Conservation (phyloP, 148 eudicot species). For the Vaccinium vitisidaea region DNA sequence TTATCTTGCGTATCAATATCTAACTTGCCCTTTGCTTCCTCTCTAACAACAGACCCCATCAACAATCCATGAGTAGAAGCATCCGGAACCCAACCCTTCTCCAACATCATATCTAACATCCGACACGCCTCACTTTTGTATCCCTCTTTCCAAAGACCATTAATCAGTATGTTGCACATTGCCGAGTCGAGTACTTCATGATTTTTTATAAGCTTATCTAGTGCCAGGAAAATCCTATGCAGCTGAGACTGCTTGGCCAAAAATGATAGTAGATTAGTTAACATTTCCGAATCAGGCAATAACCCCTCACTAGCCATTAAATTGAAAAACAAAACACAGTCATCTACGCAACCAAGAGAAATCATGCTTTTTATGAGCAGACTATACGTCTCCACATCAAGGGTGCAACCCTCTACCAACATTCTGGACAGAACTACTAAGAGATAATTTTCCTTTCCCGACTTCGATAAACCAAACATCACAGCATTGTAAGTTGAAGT, state of each 20-base stretch:
- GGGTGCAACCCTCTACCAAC: conserved; percentile 39
- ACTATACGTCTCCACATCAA: conserved; percentile 38
- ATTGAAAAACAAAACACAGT: conserved; percentile 31
- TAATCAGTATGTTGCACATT: conserved; percentile 28
- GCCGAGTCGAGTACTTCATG: conserved; percentile 28
- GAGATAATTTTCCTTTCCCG: conserved; percentile 22
- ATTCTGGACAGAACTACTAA: conserved; percentile 30
- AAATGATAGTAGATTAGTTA: conserved; percentile 25
- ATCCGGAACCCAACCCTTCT: conserved; percentile 52
- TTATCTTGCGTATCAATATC: conserved; percentile 27
- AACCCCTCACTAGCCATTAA: conserved; percentile 36
- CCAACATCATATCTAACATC: conserved; percentile 49
- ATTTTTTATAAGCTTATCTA: conserved; percentile 25
- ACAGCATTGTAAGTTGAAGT: conserved; percentile 33
- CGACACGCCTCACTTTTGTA: conserved; percentile 30
- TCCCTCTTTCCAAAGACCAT: conserved; percentile 48
- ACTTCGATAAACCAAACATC: conserved; percentile 40
- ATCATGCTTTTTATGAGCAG: conserved; percentile 31
- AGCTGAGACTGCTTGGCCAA: conserved; percentile 30
- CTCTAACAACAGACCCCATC: conserved; percentile 26
- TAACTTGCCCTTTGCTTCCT: conserved; percentile 11
- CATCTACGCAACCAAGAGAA: conserved; percentile 14
- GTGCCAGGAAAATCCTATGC: conserved; percentile 30
- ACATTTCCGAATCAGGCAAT: conserved; percentile 32
- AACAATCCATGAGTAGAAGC: conserved; percentile 41